Evolutionary conservation across 2,329 filamentous ascomycete genomes (phyloP), one percentile per base, ranked within the genome.

Genomic region (Capronia epimyces): DNA sequence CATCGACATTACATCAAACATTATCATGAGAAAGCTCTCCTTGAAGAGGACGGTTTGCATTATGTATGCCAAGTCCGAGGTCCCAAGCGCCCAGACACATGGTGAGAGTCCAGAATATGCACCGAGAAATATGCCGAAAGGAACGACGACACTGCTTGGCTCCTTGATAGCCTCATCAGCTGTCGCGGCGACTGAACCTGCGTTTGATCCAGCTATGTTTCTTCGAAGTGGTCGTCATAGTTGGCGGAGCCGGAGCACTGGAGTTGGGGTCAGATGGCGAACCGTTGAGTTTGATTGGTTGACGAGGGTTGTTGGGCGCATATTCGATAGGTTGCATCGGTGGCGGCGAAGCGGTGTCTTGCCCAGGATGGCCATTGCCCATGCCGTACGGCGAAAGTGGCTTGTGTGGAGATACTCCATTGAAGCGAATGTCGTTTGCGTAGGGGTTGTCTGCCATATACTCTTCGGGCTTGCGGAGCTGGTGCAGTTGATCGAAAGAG

Each of bases 131-230:
- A 46, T 47, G 50, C 54, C 50, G 43, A 51, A 51, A 51, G 50
- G 29, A 31, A 25, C 22, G 24, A 27, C 15, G 16, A 21, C 24
- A 40, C 34, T 27, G 24, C 7, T 18, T 20, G 13, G 12, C 16
- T 18, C 37, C 29, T 34, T 42, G 6, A 15, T 43, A 16, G 12
- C 31, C 6, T 18, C 22, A 36, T 55, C 34, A 55, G 36, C 50
- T 37, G 9, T 44, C 56, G 32, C 71, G 73, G 69, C 77, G 89
- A 75, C 86, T 93, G 68, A 95, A 93, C 49, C 83, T 79, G 62
- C 83, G 81, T 65, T 86, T 82, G 63, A 97, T 83, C 89, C 90
- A 95, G 66, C 89, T 93, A 77, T 89, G 90, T 58, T 44, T 49
- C 87, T 79, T 76, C 95, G 95, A 29, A 34, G 40, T 50, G 10